Percentiles rank a stretch among this genome's conserved stretches.
Conservation (phyloP, 371 early-diverging fungal genomes). For the Chytridium lagenaria region DNA sequence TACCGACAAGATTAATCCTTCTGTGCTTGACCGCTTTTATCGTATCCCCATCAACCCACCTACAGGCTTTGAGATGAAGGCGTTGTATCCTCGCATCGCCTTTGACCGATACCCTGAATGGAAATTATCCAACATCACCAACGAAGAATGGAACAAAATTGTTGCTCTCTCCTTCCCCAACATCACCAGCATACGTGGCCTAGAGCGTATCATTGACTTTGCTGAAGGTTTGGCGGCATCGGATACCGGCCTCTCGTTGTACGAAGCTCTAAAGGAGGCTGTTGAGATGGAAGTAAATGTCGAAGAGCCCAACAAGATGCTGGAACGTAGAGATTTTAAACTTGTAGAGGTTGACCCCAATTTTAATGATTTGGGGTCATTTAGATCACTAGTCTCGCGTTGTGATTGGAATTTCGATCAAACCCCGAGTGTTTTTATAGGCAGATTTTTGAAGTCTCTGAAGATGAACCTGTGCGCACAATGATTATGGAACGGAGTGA, state of each 20-base stretch:
- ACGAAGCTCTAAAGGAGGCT: no score
- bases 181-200: neutral
- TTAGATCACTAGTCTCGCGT: neutral
- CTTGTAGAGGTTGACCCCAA: no score
- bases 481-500: neutral
- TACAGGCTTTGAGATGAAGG: neutral
- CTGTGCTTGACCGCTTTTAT: neutral
- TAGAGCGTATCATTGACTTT: neutral
- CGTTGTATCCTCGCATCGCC: neutral
- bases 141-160: neutral
- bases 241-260: no score
- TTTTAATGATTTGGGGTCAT: neutral
- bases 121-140: neutral
- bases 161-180: neutral
- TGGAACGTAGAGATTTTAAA: no score
- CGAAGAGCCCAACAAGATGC: no score
- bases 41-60: neutral
- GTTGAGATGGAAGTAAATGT: no score
- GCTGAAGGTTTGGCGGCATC: no score
- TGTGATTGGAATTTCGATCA: neutral
- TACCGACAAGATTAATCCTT: neutral
- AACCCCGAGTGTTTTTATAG: neutral
- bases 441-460: neutral
- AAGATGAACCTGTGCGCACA: neutral
- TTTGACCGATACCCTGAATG: neutral